Evolutionary conservation across 2,329 filamentous ascomycete species (phyloP).

Genomic region (Paracoccidioides lutzii): DNA sequence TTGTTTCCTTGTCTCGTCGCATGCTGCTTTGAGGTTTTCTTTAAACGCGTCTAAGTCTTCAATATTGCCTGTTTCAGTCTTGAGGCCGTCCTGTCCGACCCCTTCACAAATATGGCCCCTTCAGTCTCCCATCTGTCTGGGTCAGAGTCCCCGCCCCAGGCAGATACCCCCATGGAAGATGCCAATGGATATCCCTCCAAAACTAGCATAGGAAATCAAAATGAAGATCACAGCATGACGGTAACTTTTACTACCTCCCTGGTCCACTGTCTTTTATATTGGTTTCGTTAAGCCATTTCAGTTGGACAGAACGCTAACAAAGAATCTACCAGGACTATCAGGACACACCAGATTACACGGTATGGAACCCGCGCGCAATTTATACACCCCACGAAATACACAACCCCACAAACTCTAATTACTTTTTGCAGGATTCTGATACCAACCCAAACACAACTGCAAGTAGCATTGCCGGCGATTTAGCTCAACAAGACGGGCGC

Average conservation of each 20-base stretch:
- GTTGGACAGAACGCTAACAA: conserved; percentile 2
- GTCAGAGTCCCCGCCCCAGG: conserved; percentile 31
- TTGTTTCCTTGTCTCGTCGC: background rate
- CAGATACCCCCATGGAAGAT: conserved; percentile 37
- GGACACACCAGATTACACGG: conserved; percentile 51
- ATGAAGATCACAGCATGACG: conserved; percentile 27
- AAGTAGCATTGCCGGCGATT: conserved; percentile 75
- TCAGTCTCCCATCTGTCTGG: conserved; percentile 20
- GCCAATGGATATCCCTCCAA: conserved; percentile 24
- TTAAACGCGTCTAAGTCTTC: conserved; percentile 4
- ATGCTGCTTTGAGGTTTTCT: background rate
- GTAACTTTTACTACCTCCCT: conserved; percentile 15
- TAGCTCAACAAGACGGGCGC: conserved; percentile 54
- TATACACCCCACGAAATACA: background rate
- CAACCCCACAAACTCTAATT: background rate
- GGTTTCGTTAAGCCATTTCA: background rate
- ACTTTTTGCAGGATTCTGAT: conserved; percentile 43
- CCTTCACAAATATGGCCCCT: conserved; percentile 27
- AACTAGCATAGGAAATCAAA: conserved; percentile 23
- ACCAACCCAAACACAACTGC: conserved; percentile 56
- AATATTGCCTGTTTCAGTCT: background rate
- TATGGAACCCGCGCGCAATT: conserved; percentile 18
- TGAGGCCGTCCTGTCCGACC: conserved; percentile 1
- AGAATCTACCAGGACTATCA: conserved; percentile 32
- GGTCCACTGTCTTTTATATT: background rate